Conservation (phyloP, 129 eudicot genomes). For the Calendula officinalis region DNA sequence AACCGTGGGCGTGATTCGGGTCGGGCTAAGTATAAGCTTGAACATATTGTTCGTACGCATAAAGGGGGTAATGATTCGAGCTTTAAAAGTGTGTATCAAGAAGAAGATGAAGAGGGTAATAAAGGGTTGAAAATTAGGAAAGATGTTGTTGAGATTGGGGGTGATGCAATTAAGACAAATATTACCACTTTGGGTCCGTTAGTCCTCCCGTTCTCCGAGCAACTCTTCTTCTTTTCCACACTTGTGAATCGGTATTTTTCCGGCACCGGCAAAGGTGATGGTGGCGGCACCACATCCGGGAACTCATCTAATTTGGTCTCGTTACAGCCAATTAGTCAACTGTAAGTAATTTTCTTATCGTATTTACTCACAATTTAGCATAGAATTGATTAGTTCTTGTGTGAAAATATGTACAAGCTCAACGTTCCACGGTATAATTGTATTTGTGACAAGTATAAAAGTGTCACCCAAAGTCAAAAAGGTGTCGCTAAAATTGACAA, state of each 20-base stretch:
- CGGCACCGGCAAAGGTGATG: constrained; percentile 10
- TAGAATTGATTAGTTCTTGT: no score
- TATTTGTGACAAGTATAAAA: no score
- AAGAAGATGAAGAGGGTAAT: constrained; percentile 53
- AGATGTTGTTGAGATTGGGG: constrained; percentile 64
- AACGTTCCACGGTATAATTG: no score
- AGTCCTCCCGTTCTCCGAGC: constrained; percentile 87
- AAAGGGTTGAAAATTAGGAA: constrained; percentile 69
- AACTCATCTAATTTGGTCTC: neutral
- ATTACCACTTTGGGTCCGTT: constrained; percentile 82
- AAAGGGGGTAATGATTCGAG: constrained; percentile 67
- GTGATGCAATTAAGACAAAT: constrained; percentile 82
- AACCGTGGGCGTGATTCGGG: constrained; percentile 65
- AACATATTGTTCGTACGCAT: constrained; percentile 85
- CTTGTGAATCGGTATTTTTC: constrained; percentile 42
- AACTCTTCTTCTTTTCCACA: constrained; percentile 58
- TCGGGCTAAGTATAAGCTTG: constrained; percentile 74
- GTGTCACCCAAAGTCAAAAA: no score
- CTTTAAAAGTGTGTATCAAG: constrained; percentile 77
- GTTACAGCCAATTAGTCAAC: neutral
- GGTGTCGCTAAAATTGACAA: no score
- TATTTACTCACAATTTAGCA: neutral
- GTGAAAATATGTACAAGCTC: no score
- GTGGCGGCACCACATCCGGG: neutral
- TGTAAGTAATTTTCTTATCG: neutral